These are phyloP conservation scores for Polyporus tsugae DNA, from an alignment of 1,284 basidiomycete genomes.

Conservation along the genomic window DNA sequence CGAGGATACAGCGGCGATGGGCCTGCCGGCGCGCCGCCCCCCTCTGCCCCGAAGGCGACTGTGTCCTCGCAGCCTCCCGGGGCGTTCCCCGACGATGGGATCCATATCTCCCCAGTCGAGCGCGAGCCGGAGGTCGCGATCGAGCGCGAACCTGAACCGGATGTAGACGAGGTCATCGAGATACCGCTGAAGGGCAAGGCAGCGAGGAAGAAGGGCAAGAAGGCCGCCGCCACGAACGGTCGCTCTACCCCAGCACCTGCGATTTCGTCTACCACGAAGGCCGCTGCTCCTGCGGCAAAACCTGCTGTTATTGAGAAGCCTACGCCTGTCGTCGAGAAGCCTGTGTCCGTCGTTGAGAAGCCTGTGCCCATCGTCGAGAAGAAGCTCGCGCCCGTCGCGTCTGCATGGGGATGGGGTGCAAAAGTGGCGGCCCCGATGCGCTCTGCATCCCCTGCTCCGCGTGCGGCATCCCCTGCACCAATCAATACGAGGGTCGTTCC, in stretches of 20 bases:
- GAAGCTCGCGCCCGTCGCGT: constrained; percentile 27
- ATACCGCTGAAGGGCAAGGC: constrained; percentile 28
- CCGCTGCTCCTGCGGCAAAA: constrained; percentile 16
- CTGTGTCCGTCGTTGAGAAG: constrained; percentile 6
- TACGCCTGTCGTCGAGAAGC: constrained; percentile 2
- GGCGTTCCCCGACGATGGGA: constrained; percentile 31
- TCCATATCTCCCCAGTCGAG: constrained; percentile 15
- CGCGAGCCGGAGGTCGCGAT: constrained; percentile 15
- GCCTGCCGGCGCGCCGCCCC: constrained; percentile 7
- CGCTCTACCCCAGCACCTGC: constrained; percentile 29
- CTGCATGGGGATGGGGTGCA: not conserved
- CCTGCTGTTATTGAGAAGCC: constrained; percentile 21
- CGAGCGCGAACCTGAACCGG: constrained; percentile 25
- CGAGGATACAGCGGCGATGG: constrained; percentile 25
- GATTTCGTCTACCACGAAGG: constrained; percentile 9
- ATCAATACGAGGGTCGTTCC: constrained; percentile 18
- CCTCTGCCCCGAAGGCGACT: constrained; percentile 11
- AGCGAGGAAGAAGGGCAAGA: constrained; percentile 32
- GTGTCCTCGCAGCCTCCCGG: constrained; percentile 22
- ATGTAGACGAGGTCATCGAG: constrained; percentile 32
- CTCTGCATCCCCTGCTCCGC: constrained; percentile 9
- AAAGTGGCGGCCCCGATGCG: not conserved
- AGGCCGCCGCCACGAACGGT: constrained; percentile 22
- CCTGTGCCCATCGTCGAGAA: constrained; percentile 16
- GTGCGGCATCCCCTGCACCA: not conserved